Base-by-base conservation (phyloP, 108 stramenopile genomes). In the Hondaea fermentalgiana region DNA sequence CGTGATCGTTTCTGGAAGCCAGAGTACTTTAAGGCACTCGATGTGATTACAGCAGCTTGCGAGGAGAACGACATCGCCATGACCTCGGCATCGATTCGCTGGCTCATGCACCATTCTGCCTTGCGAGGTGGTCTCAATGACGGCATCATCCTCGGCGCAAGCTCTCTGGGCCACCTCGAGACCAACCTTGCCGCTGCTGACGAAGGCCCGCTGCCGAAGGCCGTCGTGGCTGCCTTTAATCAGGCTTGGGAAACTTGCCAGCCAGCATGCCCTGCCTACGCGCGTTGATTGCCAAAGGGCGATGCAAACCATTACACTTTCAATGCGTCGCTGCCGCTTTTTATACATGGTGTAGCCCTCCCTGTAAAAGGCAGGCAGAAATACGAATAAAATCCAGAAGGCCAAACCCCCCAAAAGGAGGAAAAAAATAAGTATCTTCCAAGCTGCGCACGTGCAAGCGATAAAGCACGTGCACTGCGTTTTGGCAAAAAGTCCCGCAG, bases 71-170 rank as follows among this genome's bases (percentile, higher is more conserved):
- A 69, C 5, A 91, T 96, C 16, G 92, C 94, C 55, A 94, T 97
- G 93, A 93, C 96, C 19, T 95, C 96, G 3, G 97, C 96, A 5
- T 94, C 97, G 4, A 96, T 95, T 88, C 93, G 94, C 8, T 98
- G 98, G 98, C 87, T 98, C 89, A 88, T 96, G 59, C 92, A 95
- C 64, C 96, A 98, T 90, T 97, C 97, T 4, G 92, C 88, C 4
- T 92, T 98, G 45, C 88, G 49, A 14, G 91, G 91, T 87, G 47
- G 87, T 44, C 6, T 72, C 16, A 88, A 72, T 12, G 97, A 97
- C 91, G 96, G 96, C 23, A 60, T 97, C 58, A 89, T 97, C 59
- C 51, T 97, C 44, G 97, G 97, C 49, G 97, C 97, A 4, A 95
- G 95, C 72, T 95, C 94, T 5, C 43, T 96, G 53, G 89, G 72